Evolutionary conservation across 2,329 filamentous ascomycete genomes (phyloP).

Genomic region (Fonsecaea erecta): DNA sequence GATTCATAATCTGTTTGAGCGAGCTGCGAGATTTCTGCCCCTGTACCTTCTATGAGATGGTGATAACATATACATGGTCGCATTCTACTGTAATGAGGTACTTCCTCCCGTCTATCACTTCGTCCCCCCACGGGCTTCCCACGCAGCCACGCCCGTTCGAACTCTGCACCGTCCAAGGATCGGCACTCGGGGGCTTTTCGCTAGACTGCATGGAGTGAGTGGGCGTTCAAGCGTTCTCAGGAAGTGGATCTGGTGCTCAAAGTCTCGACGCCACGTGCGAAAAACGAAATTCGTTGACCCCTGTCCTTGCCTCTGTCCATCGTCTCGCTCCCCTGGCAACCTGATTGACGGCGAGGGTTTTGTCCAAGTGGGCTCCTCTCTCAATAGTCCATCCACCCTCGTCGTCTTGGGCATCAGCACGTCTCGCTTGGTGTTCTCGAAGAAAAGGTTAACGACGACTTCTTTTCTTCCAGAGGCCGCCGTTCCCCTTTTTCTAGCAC

Average conservation of each 20-base stretch:
- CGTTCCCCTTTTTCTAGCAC: background rate
- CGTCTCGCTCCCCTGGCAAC: conserved; percentile 18
- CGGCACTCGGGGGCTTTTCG: conserved; percentile 1
- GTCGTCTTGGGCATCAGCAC: background rate
- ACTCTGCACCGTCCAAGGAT: background rate
- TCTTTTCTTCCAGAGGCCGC: background rate
- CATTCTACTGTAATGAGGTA: too few relatives aligned
- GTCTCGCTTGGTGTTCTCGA: conserved; percentile 2
- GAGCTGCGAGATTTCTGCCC: background rate
- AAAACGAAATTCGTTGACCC: conserved; percentile 1
- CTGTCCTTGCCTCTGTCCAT: conserved; percentile 3
- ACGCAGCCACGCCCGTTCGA: background rate
- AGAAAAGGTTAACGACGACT: background rate
- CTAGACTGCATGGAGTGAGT: background rate
- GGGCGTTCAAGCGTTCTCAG: background rate
- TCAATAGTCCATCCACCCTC: background rate
- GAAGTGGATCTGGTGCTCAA: background rate
- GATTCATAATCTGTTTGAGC: background rate
- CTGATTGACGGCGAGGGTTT: background rate
- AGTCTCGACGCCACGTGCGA: conserved; percentile 20
- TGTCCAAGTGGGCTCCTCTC: background rate
- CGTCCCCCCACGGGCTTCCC: background rate
- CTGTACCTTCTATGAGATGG: background rate
- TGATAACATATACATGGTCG: background rate
- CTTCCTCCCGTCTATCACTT: background rate